These are phyloP conservation scores for Coniochaeta ligniaria DNA, from an alignment of 2,329 filamentous ascomycete species.

Conservation along the genomic window DNA sequence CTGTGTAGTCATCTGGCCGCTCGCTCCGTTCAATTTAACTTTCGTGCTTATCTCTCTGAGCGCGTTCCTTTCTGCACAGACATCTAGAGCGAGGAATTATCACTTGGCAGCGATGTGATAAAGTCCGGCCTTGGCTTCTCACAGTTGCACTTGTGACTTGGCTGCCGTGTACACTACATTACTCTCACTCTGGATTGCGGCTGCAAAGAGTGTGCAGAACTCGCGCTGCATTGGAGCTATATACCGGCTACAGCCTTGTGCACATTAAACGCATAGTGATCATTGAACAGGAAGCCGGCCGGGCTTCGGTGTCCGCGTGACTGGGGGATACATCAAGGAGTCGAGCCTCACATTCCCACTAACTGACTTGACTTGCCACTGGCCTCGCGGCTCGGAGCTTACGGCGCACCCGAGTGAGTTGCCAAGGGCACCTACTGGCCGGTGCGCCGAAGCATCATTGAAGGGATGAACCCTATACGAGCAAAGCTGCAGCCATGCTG, in stretches of 20 bases:
- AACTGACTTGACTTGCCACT: neutral
- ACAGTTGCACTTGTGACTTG: neutral
- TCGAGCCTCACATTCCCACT: neutral
- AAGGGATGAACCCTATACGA: neutral
- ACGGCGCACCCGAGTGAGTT: neutral
- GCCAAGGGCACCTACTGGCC: neutral
- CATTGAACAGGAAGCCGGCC: too few relatives aligned
- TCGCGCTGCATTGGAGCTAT: neutral
- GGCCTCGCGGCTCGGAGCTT: neutral
- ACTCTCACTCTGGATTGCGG: neutral
- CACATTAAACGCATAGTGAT: neutral
- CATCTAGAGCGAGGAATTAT: neutral
- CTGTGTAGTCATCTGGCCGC: neutral
- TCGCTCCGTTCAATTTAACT: neutral
- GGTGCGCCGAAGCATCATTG: neutral
- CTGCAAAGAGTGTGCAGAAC: neutral
- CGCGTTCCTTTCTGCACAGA: neutral
- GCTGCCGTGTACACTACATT: neutral
- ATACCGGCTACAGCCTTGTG: neutral
- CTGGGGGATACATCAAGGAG: neutral
- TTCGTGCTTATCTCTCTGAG: neutral
- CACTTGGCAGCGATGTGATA: neutral
- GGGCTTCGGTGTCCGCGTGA: neutral
- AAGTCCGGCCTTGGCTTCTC: neutral
- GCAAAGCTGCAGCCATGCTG: neutral